These are phyloP conservation scores for Juncus effusus DNA, from an alignment of 176 grass and related monocot species.

Conservation along the genomic window DNA sequence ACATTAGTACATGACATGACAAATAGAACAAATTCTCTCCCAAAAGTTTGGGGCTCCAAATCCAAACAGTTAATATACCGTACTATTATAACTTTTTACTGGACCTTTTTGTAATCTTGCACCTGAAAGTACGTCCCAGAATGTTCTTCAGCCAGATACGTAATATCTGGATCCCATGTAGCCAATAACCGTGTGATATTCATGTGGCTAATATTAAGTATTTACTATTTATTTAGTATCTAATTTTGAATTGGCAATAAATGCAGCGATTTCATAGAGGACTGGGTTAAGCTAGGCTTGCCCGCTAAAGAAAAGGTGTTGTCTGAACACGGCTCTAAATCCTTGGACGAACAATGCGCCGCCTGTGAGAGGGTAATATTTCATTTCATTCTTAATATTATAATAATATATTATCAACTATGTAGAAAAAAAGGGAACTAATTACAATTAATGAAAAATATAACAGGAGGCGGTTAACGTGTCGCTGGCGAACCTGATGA, in stretches of 20 bases:
- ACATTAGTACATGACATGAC: too few species aligned
- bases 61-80: too few species aligned
- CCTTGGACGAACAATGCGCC: slow-evolving; percentile 50
- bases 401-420: not conserved
- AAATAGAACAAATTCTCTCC: not conserved
- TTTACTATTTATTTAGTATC: not conserved
- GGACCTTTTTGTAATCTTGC: too few species aligned
- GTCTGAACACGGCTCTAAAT: slow-evolving; percentile 26
- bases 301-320: slow-evolving; percentile 52
- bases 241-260: not conserved
- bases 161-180: not conserved
- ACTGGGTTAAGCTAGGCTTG: slow-evolving; percentile 61
- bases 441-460: not conserved
- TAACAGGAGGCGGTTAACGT: slow-evolving; percentile 62
- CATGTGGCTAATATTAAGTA: not conserved
- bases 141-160: slow-evolving; percentile 1
- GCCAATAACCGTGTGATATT: slow-evolving; percentile 1
- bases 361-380: slow-evolving; percentile 57
- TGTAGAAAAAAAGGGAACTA: not conserved
- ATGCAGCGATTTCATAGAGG: slow-evolving; percentile 56
- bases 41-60: slow-evolving; percentile 2
- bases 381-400: too few species aligned
- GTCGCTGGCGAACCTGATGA: slow-evolving; percentile 49
- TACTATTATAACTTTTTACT: too few species aligned
- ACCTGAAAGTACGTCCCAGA: not conserved